Evolutionary conservation across 352 stramenopile species (phyloP).

Genomic region (Pythium myriotylum): DNA sequence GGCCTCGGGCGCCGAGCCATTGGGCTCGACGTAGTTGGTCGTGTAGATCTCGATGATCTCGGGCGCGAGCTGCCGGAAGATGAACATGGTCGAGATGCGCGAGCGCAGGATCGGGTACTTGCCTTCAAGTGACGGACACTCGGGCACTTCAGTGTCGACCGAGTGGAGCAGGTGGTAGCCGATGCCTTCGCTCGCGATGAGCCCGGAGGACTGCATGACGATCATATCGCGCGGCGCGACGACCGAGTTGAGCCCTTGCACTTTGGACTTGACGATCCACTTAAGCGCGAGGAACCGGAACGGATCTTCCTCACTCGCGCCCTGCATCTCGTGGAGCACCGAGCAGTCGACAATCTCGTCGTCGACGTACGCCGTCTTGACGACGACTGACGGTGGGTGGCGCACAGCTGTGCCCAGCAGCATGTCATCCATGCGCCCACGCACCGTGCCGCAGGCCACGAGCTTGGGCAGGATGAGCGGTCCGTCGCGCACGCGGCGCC

Average conservation of each 20-base stretch:
- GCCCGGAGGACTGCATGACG: constrained; percentile 18
- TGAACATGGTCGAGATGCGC: constrained; percentile 43
- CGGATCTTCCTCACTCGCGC: constrained; percentile 30
- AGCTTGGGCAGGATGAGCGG: constrained; percentile 18
- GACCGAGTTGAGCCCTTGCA: constrained; percentile 10
- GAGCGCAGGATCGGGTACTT: constrained; percentile 38
- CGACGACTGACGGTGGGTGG: constrained; percentile 46
- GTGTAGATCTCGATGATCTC: constrained; percentile 50
- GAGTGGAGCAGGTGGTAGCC: constrained; percentile 51
- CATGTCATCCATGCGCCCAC: constrained; percentile 27
- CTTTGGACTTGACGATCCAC: constrained; percentile 28
- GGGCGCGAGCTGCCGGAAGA: constrained; percentile 35
- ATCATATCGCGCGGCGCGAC: constrained; percentile 19
- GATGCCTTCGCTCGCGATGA: constrained; percentile 23
- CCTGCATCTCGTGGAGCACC: constrained; percentile 45
- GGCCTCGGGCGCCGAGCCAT: constrained; percentile 44
- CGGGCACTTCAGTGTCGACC: constrained; percentile 35
- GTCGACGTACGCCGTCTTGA: constrained; percentile 52
- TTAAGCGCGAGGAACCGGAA: constrained; percentile 27
- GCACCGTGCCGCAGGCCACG: constrained; percentile 23
- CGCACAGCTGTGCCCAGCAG: constrained; percentile 48
- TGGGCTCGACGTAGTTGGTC: constrained; percentile 42
- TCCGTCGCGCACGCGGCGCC: constrained; percentile 14
- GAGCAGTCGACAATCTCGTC: constrained; percentile 51
- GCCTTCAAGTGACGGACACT: constrained; percentile 33